Percentiles rank a stretch among this genome's conserved stretches.
Evolutionary conservation across 2,329 filamentous ascomycete species (phyloP).

Genomic region (Phialemonium atrogriseum): DNA sequence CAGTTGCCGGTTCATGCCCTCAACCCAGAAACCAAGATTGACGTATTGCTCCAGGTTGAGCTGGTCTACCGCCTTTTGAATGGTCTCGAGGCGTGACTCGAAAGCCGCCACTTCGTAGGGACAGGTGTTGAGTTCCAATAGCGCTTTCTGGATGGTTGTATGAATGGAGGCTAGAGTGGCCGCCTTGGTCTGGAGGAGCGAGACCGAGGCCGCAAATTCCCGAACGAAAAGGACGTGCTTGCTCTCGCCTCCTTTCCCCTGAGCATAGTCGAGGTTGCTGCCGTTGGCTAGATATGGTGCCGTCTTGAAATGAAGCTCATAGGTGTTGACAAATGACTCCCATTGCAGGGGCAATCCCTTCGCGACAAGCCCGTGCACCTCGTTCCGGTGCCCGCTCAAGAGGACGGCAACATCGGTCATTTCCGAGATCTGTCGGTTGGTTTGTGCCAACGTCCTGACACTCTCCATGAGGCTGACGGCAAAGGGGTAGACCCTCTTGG

Average conservation of each 20-base stretch:
- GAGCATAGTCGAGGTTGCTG: conserved; percentile 43
- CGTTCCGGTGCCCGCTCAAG: conserved; percentile 84
- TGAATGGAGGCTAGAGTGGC: conserved; percentile 71
- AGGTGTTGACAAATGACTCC: conserved; percentile 97
- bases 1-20: conserved; percentile 76
- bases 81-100: conserved; percentile 68
- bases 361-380: conserved; percentile 72
- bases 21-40: conserved; percentile 86
- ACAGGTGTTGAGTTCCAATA: conserved; percentile 77
- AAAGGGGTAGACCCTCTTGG: conserved; percentile 96
- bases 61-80: conserved; percentile 91
- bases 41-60: conserved; percentile 94
- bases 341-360: conserved; percentile 89
- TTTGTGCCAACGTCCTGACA: conserved; percentile 87
- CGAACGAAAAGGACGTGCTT: conserved; percentile 96
- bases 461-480: conserved; percentile 98
- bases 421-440: conserved; percentile 69
- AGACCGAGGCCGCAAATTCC: conserved; percentile 82
- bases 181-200: conserved; percentile 82
- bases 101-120: conserved; percentile 76
- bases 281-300: conserved; percentile 48
- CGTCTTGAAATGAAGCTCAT: conserved; percentile 79
- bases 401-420: conserved; percentile 86
- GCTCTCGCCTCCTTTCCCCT: conserved; percentile 64
- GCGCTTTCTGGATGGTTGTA: conserved; percentile 69